Conservation (phyloP, 805 yeast genomes). For the Nakazawaea ishiwadae region DNA sequence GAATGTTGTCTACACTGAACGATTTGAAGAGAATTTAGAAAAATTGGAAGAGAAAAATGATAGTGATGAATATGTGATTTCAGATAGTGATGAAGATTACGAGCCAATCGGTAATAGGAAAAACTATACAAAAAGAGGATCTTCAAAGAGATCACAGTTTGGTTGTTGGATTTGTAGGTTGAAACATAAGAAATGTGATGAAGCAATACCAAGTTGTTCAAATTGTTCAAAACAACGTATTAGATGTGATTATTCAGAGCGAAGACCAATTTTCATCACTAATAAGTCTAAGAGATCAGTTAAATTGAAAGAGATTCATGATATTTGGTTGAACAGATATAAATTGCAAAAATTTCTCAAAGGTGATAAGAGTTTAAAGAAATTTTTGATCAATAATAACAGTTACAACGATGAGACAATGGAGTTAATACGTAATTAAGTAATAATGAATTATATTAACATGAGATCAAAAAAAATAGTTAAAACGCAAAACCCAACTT, state of each 20-base stretch:
- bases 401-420: constrained; percentile 2
- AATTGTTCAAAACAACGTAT: constrained; percentile 10
- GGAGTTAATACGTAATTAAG: too few relatives aligned
- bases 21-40: too few relatives aligned
- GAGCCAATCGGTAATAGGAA: not conserved
- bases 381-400: not conserved
- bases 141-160: not conserved
- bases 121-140: not conserved
- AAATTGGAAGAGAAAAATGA: too few relatives aligned
- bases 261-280: not conserved
- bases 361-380: not conserved
- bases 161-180: constrained; percentile 12
- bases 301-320: constrained; percentile 3
- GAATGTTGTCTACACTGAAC: too few relatives aligned
- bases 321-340: constrained; percentile 11
- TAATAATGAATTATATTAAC: constrained; percentile 3
- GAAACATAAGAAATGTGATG: constrained; percentile 10
- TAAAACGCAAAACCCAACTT: constrained; percentile 2
- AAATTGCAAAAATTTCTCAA: constrained; percentile 2
- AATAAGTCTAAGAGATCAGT: not conserved
- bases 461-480: not conserved
- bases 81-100: not conserved
- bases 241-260: constrained; percentile 4
- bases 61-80: too few relatives aligned
- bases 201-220: constrained; percentile 1